Conservation (phyloP, 2,329 filamentous ascomycete genomes). For the Mycosphaerella sp. region DNA sequence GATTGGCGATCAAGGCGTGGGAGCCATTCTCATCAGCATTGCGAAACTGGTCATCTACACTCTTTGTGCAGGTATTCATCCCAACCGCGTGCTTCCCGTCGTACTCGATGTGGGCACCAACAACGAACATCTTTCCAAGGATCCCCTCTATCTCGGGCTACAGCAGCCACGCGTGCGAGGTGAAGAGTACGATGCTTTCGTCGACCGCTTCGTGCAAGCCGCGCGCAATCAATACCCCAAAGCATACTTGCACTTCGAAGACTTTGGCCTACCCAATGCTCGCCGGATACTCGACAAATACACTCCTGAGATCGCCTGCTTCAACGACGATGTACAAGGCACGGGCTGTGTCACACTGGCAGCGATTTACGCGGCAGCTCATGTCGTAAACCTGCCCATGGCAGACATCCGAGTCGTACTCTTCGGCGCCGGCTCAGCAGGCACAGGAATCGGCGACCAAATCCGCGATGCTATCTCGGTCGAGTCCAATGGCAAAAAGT, state of each 20-base stretch:
- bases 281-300: conserved; percentile 71
- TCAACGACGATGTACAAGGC: conserved; percentile 88
- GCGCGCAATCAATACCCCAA: conserved; percentile 66
- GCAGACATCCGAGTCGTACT: conserved; percentile 65
- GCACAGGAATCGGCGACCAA: conserved; percentile 80
- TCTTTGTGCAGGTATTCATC: conserved; percentile 79
- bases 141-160: conserved; percentile 74
- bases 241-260: conserved; percentile 81
- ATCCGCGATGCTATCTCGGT: conserved; percentile 71
- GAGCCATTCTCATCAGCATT: conserved; percentile 74
- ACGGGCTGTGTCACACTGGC: conserved; percentile 83
- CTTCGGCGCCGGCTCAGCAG: conserved; percentile 76
- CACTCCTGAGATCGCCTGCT: conserved; percentile 67
- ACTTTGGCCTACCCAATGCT: conserved; percentile 75
- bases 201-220: conserved; percentile 59
- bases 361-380: conserved; percentile 68
- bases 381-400: conserved; percentile 61
- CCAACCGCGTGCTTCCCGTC: conserved; percentile 69
- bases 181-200: conserved; percentile 67
- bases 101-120: conserved; percentile 82
- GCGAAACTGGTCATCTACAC: conserved; percentile 81
- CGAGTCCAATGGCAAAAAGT: conserved; percentile 51
- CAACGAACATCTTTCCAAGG: conserved; percentile 66
- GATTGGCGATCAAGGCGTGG: conserved; percentile 83
- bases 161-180: conserved; percentile 61